A percentile compares a stretch with the other conserved stretches of the same genome.
These are phyloP conservation scores for Bacidia rubella DNA, from an alignment of 495 filamentous ascomycete species.

Conservation along the genomic window DNA sequence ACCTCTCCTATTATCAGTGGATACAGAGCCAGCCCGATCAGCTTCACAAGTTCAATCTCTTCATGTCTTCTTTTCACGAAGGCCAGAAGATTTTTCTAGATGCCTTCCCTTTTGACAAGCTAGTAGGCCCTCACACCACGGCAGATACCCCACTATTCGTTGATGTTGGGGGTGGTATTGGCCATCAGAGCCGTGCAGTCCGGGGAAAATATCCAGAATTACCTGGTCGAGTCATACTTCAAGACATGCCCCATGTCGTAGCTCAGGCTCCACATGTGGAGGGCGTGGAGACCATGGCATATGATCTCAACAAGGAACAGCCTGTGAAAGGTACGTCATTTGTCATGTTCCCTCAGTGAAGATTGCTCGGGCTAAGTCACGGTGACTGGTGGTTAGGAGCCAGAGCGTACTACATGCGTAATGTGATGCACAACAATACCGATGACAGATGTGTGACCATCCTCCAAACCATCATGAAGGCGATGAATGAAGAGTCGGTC, in stretches of 20 bases:
- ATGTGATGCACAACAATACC: conserved; percentile 36
- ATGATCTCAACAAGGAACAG: conserved; percentile 40
- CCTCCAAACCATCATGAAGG: conserved; percentile 24
- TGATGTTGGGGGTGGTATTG: conserved; percentile 42
- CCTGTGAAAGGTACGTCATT: conserved; percentile 29
- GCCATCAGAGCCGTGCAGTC: conserved; percentile 37
- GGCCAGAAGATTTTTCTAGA: not conserved
- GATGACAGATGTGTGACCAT: conserved; percentile 30
- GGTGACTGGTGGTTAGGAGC: conserved; percentile 22
- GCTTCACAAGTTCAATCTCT: not conserved
- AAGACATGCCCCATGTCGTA: conserved; percentile 37
- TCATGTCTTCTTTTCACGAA: not conserved
- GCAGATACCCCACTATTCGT: conserved; percentile 29
- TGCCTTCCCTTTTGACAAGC: conserved; percentile 13
- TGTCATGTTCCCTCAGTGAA: not conserved
- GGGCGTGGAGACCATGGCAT: conserved; percentile 31
- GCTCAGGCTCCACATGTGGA: conserved; percentile 23
- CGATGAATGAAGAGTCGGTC: conserved; percentile 25
- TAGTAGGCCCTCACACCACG: not conserved
- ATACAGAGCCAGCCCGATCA: not conserved
- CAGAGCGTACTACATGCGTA: conserved; percentile 33
- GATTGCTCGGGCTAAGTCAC: no score
- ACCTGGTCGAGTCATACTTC: conserved; percentile 34
- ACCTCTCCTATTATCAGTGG: not conserved
- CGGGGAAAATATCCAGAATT: conserved; percentile 29